Evolutionary conservation across 371 early-diverging fungal genomes (phyloP).

Genomic region (Apophysomyces trapeziformis): DNA sequence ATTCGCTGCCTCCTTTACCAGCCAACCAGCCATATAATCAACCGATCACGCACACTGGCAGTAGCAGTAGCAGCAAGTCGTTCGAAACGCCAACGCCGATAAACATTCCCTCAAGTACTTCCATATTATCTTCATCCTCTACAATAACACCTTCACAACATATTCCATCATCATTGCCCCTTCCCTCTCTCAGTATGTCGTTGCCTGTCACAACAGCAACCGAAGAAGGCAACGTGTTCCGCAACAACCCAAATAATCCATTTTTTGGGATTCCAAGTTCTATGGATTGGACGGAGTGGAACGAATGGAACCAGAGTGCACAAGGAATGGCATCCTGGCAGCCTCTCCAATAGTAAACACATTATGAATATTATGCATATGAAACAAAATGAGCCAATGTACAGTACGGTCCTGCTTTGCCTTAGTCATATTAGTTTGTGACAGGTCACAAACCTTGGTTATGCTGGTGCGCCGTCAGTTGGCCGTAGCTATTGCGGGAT

Average conservation of each 20-base stretch:
- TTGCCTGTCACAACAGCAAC: slow-evolving; percentile 12
- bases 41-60: not conserved
- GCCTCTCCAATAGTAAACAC: not conserved
- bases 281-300: slow-evolving; percentile 53
- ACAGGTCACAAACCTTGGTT: too few species aligned
- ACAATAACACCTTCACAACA: slow-evolving; percentile 12
- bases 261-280: slow-evolving; percentile 50
- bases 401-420: too few species aligned
- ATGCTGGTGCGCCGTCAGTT: too few species aligned
- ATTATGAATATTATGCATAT: too few species aligned
- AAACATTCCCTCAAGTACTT: not conserved
- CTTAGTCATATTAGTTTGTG: too few species aligned
- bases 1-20: slow-evolving; percentile 17
- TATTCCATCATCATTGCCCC: slow-evolving; percentile 10
- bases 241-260: slow-evolving; percentile 49
- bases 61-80: not conserved
- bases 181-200: slow-evolving; percentile 3
- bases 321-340: slow-evolving; percentile 3
- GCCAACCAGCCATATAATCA: not conserved
- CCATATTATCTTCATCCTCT: slow-evolving; percentile 1
- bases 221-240: slow-evolving; percentile 28
- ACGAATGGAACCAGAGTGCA: slow-evolving; percentile 45
- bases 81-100: not conserved
- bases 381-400: too few species aligned
- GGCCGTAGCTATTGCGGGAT: too few species aligned